These are phyloP conservation scores for Teunomyces gatunensis DNA, from an alignment of 805 yeast genomes.

Conservation along the genomic window DNA sequence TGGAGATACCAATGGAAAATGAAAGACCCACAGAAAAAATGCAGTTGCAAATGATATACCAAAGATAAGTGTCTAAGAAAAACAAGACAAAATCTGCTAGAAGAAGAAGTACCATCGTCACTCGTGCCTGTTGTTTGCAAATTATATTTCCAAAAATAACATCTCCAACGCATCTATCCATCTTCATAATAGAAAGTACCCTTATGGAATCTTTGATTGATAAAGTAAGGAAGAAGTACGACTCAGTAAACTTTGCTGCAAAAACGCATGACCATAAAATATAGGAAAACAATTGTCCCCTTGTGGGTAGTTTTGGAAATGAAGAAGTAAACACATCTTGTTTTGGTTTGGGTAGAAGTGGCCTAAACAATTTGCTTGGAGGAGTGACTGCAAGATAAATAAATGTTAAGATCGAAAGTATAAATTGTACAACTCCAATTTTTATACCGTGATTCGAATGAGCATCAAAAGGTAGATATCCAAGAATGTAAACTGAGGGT, in stretches of 20 bases:
- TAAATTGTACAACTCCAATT: slow-evolving; percentile 25
- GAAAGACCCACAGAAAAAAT: slow-evolving; percentile 32
- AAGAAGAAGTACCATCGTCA: slow-evolving; percentile 23
- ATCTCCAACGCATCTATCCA: slow-evolving; percentile 29
- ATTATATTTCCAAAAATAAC: slow-evolving; percentile 18
- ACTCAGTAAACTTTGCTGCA: slow-evolving; percentile 33
- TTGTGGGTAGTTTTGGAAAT: slow-evolving; percentile 22
- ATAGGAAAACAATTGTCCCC: slow-evolving; percentile 23
- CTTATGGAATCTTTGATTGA: slow-evolving; percentile 35
- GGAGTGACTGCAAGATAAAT: slow-evolving; percentile 28
- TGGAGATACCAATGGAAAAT: slow-evolving; percentile 29
- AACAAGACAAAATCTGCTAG: slow-evolving; percentile 31
- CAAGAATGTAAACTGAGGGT: slow-evolving; percentile 30
- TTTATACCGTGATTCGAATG: slow-evolving; percentile 21
- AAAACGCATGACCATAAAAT: slow-evolving; percentile 31
- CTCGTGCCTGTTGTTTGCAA: slow-evolving; percentile 28
- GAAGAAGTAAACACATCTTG: slow-evolving; percentile 18
- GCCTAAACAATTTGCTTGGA: slow-evolving; percentile 20
- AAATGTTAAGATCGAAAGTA: slow-evolving; percentile 26
- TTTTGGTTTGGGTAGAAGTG: slow-evolving; percentile 3
- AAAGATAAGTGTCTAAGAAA: slow-evolving; percentile 39
- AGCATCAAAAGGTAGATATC: slow-evolving; percentile 22
- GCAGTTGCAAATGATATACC: slow-evolving; percentile 39
- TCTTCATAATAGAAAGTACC: slow-evolving; percentile 24
- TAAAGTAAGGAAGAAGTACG: slow-evolving; percentile 35